Base-by-base conservation (phyloP, 306 rosid genomes). In the Inga leiocalycina region DNA sequence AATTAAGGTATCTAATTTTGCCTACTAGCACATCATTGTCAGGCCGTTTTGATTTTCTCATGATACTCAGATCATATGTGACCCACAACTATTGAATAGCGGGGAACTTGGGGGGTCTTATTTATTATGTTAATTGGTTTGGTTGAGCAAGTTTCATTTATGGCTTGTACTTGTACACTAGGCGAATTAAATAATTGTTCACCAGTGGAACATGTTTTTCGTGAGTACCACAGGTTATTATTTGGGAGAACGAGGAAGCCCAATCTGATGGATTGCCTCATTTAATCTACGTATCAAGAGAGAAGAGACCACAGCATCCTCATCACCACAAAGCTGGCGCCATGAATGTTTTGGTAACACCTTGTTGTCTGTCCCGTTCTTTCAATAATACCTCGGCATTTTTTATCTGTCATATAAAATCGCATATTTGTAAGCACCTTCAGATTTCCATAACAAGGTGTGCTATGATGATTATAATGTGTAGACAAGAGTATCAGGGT, bases 321-420 rank as follows among this genome's bases (percentile, higher is more conserved):
- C 95, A 94, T 68, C 87, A 83, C 4, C 84, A 87, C 75, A 94
- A 94, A 81, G 98, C 97, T 0, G 94, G 98, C 17, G 97, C 97
- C 68, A 90, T 94, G 97, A 94, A 94, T 66, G 93, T 88, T 48
- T 43, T 94, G 84, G 97, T 94, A 85, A 67, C 81, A 1, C 37
- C 16, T 61, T 52, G 59, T 0, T 10, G 10, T n/a, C 22, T n/a
- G 3, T 0, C 3, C 0, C 34, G 10, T 59, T 59, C 43, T 39
- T 39, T 39, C 6, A 39, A 39, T 59, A 3, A 22, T 59, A n/a
- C 34, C 13, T 59, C 10, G 14, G 6, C 13, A 59, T 59, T 22
- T 59, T n/a, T 59, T 1, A n/a, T n/a, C 5, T 9, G 6, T 59
- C 65, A 0, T 20, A n/a, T 59, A 9, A n/a, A 59, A 59, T 9